Evolutionary conservation across 2,329 filamentous ascomycete genomes (phyloP), one percentile per base, ranked within the genome.

Genomic region (Cordyceps javanica): DNA sequence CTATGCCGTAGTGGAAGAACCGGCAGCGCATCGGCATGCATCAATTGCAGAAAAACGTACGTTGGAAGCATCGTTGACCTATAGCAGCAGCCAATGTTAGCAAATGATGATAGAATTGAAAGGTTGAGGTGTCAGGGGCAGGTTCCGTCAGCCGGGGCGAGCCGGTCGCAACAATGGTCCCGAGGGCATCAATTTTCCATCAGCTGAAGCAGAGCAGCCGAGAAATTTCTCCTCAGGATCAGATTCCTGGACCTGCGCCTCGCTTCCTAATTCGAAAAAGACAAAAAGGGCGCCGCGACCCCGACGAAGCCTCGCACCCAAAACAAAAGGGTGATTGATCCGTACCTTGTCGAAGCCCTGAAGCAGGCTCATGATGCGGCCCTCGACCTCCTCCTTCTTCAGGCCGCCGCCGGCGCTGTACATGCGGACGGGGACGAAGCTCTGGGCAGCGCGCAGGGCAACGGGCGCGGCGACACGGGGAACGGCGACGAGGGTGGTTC

Each of bases 311-410:
- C n/a, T n/a, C n/a, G n/a, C n/a, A n/a, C n/a, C n/a, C n/a, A n/a
- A n/a, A n/a, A n/a, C n/a, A n/a, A n/a, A n/a, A n/a, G n/a, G n/a
- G n/a, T n/a, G 11, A 32, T 48, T 21, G 8, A 7, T 49, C 36
- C 70, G 64, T 62, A 75, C 73, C 89, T 99, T 99, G 80, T 99
- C 94, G 73, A 97, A 99, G 74, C 92, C 93, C 79, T 91, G 88
- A 75, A 99, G 76, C 69, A 99, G 81, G 75, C 91, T 89, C 74
- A 96, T 82, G 81, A 97, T 97, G 72, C 93, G 86, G 61, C 90
- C 90, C 79, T 95, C 88, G 59, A 96, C 89, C 79, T 96, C 91
- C 58, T 86, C 80, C 81, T 91, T 88, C 68, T 84, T 81, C 64
- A 97, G 83, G 65, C 87, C 86, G 63, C 87, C 84, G 60, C 82